Evolutionary conservation across 345 rosid genomes (phyloP), one percentile per base, ranked within the genome.

Genomic region (Turritis glabra): DNA sequence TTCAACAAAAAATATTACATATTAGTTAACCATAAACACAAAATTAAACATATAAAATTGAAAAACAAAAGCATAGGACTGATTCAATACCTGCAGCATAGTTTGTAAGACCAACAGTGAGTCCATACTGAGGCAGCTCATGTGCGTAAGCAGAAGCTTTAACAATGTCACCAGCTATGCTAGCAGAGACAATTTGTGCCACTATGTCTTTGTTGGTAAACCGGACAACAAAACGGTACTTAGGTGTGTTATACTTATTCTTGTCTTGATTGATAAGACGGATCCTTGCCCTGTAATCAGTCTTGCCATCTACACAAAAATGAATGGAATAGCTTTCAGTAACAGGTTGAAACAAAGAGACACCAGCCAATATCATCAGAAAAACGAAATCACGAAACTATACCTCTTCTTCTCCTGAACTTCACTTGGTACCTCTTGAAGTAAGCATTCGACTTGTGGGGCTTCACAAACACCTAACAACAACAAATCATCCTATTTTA

Each of bases 181-280:
- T 85, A 4, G 92, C 86, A 18, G 84, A 80, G 17, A 76, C 69
- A 5, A 89, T 77, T 32, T 89, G 95, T 7, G 95, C 89, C n/a
- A 35, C 70, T 1, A 87, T 80, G 74, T 87, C 89, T 52, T 85
- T 89, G 81, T 89, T 89, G 52, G 88, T 85, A 21, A 87, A 87
- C 41, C 92, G 64, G 26, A 88, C 90, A 57, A 89, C 89, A 37
- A 87, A 85, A 11, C 95, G 84, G 63, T 89, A 89, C 51, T 87
- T 89, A 3, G 95, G 95, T 0, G 88, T 89, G 80, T 89, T 89
- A 68, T 89, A 86, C 78, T 89, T 83, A 67, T 86, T 89, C 75
- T 89, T 89, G 46, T 87, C 92, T 32, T 89, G 92, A 27, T 89
- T 89, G 65, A 87, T 87, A 10, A 87, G 83, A 55, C 92, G 91